Evolutionary conservation across 208 protist species (phyloP).

Genomic region (Acanthamoeba healyi): DNA sequence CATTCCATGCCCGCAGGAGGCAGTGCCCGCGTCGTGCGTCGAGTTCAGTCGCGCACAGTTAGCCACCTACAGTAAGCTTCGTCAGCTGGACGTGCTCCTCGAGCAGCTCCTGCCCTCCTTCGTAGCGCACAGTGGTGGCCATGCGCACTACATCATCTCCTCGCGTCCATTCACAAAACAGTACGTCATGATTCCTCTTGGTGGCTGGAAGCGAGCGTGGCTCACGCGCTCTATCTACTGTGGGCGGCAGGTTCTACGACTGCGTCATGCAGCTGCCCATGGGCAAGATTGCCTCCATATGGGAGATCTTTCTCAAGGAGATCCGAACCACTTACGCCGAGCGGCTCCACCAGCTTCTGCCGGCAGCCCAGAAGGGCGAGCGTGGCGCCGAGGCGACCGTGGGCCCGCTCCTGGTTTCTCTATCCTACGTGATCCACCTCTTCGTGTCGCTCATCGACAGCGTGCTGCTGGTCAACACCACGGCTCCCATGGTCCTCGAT

Average conservation of each 20-base stretch:
- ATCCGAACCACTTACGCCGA: neutral
- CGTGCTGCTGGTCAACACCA: constrained; percentile 65
- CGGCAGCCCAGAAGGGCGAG: constrained; percentile 14
- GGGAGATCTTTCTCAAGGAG: constrained; percentile 41
- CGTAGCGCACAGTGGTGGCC: neutral
- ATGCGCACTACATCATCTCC: constrained; percentile 67
- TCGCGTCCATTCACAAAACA: constrained; percentile 54
- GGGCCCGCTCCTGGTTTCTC: neutral
- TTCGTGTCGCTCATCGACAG: constrained; percentile 58
- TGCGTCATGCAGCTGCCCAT: constrained; percentile 68
- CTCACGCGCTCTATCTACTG: neutral
- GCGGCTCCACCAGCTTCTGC: neutral
- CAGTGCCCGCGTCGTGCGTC: neutral
- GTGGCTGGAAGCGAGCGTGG: too few relatives aligned
- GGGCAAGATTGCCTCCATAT: constrained; percentile 63
- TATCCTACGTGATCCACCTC: constrained; percentile 60
- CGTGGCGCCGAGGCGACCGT: neutral
- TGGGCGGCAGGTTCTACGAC: constrained; percentile 34
- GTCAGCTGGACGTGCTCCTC: constrained; percentile 42
- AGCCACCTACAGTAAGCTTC: constrained; percentile 61
- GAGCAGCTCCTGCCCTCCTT: constrained; percentile 37
- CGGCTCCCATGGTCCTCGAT: constrained; percentile 28
- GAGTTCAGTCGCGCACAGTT: constrained; percentile 56
- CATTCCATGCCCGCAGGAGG: neutral
- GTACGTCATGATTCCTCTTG: neutral